A percentile compares a stretch with the other conserved stretches of the same genome.
These are phyloP conservation scores for Dacryopinax spathularia DNA, from an alignment of 768 basidiomycete species.

Conservation along the genomic window DNA sequence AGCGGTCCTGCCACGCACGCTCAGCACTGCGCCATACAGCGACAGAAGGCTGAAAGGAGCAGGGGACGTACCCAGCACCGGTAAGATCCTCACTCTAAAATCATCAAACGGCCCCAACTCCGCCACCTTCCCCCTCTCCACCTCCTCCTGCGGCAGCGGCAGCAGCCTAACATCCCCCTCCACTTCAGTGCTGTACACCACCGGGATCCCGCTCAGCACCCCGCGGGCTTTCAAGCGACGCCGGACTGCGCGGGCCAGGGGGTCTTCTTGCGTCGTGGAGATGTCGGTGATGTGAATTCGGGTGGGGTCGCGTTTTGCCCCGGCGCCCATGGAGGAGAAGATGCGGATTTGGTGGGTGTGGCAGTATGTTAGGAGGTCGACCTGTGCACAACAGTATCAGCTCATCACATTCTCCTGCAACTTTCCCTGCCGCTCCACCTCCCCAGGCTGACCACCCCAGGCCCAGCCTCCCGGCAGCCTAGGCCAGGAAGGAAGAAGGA, in stretches of 20 bases:
- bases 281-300: conserved; percentile 92
- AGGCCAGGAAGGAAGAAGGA: not conserved
- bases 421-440: no score
- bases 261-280: conserved; percentile 82
- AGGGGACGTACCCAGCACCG: conserved; percentile 56
- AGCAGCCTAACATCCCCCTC: conserved; percentile 77
- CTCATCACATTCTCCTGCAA: not conserved
- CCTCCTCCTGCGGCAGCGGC: conserved; percentile 84
- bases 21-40: not conserved
- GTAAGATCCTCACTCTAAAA: conserved; percentile 84
- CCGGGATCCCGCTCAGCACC: conserved; percentile 57
- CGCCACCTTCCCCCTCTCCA: conserved; percentile 72
- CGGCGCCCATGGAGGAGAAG: conserved; percentile 94
- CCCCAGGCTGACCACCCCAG: no score
- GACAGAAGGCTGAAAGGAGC: not conserved
- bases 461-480: no score
- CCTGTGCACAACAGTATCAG: conserved; percentile 24
- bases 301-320: conserved; percentile 88
- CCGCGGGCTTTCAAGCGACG: conserved; percentile 41
- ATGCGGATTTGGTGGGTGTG: conserved; percentile 64
- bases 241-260: conserved; percentile 82
- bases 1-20: conserved; percentile 42
- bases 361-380: conserved; percentile 84
- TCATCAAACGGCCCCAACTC: conserved; percentile 84
- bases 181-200: conserved; percentile 92